Evolutionary conservation across 148 eudicot species (phyloP).

Genomic region (Chenopodium berlandieri): DNA sequence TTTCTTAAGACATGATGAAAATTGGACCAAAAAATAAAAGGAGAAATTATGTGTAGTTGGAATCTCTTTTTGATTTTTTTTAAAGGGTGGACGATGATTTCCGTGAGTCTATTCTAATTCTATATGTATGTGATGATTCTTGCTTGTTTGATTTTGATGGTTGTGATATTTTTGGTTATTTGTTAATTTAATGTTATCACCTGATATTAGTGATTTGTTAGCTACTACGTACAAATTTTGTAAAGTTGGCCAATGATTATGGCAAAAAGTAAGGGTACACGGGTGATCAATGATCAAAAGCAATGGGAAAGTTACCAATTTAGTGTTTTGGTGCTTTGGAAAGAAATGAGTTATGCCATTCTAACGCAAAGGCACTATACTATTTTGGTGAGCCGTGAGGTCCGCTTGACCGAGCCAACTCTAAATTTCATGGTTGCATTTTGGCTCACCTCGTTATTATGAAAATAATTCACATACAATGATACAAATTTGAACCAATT

Average conservation of each 20-base stretch:
- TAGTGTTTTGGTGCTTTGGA: not conserved
- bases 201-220: not conserved
- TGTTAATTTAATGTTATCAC: not conserved
- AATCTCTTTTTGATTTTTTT: not conserved
- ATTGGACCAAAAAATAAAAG: not conserved
- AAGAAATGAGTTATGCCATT: too few relatives aligned
- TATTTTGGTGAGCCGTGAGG: too few relatives aligned
- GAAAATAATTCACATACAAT: too few relatives aligned
- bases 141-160: not conserved
- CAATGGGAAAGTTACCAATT: too few relatives aligned
- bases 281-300: not conserved
- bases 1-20: too few relatives aligned
- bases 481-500: too few relatives aligned
- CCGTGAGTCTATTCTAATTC: not conserved
- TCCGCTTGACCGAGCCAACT: too few relatives aligned
- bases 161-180: not conserved
- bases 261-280: not conserved
- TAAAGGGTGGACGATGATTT: constrained; percentile 13
- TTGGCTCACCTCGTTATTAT: too few relatives aligned
- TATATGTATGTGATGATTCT: not conserved
- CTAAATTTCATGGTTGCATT: too few relatives aligned
- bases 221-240: not conserved
- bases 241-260: not conserved
- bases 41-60: not conserved
- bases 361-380: too few relatives aligned